phyloP scores from a whole-genome alignment of 139 green algal species.

The Yamagishiella unicocca region DNA sequence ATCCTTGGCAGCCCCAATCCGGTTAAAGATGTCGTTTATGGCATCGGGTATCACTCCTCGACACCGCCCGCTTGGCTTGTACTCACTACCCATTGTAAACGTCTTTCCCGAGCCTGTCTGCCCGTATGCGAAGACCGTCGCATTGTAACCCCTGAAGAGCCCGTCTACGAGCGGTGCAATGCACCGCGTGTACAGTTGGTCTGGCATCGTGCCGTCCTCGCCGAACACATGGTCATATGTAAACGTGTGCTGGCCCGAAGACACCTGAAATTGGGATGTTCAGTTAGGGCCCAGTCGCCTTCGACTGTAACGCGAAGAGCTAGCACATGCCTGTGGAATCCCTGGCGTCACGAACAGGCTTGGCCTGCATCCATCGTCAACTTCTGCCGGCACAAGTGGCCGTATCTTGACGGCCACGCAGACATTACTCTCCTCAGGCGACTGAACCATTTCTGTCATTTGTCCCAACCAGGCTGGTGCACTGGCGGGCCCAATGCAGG shows the following conservation, averaged over 20 bases:
- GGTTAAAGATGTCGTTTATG: constrained; percentile 83
- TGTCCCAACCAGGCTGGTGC: no score
- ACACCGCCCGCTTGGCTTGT: constrained; percentile 57
- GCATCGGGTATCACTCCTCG: constrained; percentile 87
- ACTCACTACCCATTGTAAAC: constrained; percentile 91
- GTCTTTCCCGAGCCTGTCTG: constrained; percentile 89
- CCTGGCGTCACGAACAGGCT: constrained; percentile 78
- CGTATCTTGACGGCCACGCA: constrained; percentile 90
- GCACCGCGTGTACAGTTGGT: constrained; percentile 78
- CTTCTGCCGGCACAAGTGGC: constrained; percentile 84
- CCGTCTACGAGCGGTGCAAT: constrained; percentile 88
- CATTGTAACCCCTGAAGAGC: constrained; percentile 94
- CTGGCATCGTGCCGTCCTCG: constrained; percentile 45
- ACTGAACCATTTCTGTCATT: background rate
- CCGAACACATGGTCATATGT: constrained; percentile 92
- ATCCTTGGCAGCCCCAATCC: constrained; percentile 61
- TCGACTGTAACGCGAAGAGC: background rate
- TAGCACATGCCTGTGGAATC: background rate
- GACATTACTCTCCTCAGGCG: constrained; percentile 44
- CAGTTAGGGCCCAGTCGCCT: background rate
- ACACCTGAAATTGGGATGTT: constrained; percentile 59
- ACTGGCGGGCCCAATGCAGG: no score
- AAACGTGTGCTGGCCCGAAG: constrained; percentile 74
- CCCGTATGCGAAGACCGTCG: constrained; percentile 85
- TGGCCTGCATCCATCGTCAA: constrained; percentile 75